Evolutionary conservation across 371 early-diverging fungal species (phyloP), one percentile per base, ranked within the genome.

Genomic region (Mucor lusitanicus): DNA sequence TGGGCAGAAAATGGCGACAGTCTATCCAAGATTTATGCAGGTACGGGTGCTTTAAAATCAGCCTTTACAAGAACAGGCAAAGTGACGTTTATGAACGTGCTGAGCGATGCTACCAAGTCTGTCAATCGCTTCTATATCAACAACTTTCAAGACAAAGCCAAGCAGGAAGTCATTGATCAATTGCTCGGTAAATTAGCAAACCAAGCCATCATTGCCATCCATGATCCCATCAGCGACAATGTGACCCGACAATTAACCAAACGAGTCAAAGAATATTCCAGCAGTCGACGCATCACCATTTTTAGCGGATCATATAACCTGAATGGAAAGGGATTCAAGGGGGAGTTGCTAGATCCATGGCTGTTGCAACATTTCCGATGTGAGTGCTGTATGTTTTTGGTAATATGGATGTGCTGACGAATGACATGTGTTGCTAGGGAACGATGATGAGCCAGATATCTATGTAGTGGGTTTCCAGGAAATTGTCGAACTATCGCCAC

Each of bases 1-100:
- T 99, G 97, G 97, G 95, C 94, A 2, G 91, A 94, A 66, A 97
- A 99, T 75, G 99, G 98, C 1, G 98, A 99, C 75, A 86, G 86
- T 48, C 74, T 99, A 3, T 95, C 96, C 27, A 88, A 88, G 50
- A 93, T 98, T 28, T 99, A 99, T 78, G 92, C 99, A 2, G 99
- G 99, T 15, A 99, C 99, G 30, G 95, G 95, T 3, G 99, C 99
- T 6, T 84, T 99, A 4, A 97, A 97, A 68, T 92, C 96, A 2
- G 91, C 94, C 6, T 90, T 94, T 48, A 97, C 99, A 0, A 81
- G 94, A 28, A 91, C 93, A 4, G 99, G 97, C 42, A 98, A 96
- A 72, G 85, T 89, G 40, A 95, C 94, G 1, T 78, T 94, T 61
- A 83, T 90, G 61, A 94, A 93, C 27, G 85, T 97, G 33, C 65